A percentile compares a stretch with the other conserved stretches of the same genome.
Evolutionary conservation across 139 green algal species (phyloP).

Genomic region (Yamagishiella unicocca): DNA sequence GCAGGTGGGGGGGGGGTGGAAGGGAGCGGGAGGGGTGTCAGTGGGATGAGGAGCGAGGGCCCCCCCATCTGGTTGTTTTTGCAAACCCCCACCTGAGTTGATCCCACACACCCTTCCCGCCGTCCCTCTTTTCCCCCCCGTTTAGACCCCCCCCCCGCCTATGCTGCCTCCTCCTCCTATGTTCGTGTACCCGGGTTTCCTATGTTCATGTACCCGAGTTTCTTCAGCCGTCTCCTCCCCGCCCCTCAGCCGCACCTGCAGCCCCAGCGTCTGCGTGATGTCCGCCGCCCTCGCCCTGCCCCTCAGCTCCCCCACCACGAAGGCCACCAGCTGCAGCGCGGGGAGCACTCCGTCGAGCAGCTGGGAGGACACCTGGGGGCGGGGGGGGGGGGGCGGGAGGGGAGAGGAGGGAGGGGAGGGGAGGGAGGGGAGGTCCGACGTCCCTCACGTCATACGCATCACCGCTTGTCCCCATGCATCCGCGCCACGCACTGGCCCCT

Average conservation of each 20-base stretch:
- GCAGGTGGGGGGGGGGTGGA: background rate
- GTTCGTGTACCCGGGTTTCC: too few species aligned
- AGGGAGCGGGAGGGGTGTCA: background rate
- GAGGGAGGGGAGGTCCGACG: too few species aligned
- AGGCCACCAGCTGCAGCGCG: conserved; percentile 60
- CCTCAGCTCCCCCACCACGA: conserved; percentile 75
- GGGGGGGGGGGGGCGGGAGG: background rate
- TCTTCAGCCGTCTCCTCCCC: background rate
- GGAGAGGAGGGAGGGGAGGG: background rate
- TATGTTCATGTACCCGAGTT: background rate
- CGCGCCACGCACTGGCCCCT: too few species aligned
- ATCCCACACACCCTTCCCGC: background rate
- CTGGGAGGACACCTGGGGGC: conserved; percentile 30
- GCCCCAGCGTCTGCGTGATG: conserved; percentile 38
- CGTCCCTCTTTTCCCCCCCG: background rate
- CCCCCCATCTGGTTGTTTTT: too few species aligned
- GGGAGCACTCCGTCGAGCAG: conserved; percentile 56
- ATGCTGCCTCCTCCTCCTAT: too few species aligned
- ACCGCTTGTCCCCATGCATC: too few species aligned
- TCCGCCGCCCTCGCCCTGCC: conserved; percentile 58
- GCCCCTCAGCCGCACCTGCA: conserved; percentile 50
- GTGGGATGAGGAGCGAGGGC: background rate
- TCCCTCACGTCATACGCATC: too few species aligned
- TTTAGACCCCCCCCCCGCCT: background rate
- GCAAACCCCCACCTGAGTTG: too few species aligned